Evolutionary conservation across 2,329 filamentous ascomycete genomes (phyloP), one percentile per base, ranked within the genome.

Genomic region (Xylariales sp.): DNA sequence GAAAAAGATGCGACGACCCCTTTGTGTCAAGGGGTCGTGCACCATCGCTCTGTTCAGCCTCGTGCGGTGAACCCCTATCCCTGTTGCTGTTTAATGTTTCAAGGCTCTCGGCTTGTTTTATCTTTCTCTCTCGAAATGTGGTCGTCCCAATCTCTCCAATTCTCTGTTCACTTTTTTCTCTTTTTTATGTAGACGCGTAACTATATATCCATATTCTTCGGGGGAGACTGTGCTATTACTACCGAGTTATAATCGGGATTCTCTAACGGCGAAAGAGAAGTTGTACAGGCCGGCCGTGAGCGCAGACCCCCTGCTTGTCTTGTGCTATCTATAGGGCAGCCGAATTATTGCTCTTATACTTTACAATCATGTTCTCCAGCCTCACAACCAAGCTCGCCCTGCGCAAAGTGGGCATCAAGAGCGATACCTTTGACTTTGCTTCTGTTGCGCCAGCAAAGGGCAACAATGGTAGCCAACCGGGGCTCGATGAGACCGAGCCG

Each of bases 321-420:
- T 19, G 29, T 12, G 15, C 18, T 10, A 16, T 31, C n/a, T 16
- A 5, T 16, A 31, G 12, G 8, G 6, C 28, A 10, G 5, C 3
- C 11, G 13, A 15, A 14, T 10, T 10, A 17, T 14, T 30, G 28
- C 11, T 10, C 28, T 5, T 12, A 5, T 6, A 15, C 18, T 13
- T 13, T n/a, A 33, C 5, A 24, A 59, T 51, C 38, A 80, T 79
- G 76, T 68, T 80, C 52, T 69, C 70, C 49, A 71, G 63, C 46
- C 59, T 81, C 40, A 68, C 70, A 13, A 74, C 75, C 31, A 80
- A 80, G 57, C 59, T 79, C 46, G 76, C 75, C 43, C 63, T 81
- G 48, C 74, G 67, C 46, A 78, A 76, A 53, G 67, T 67, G 35
- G 76, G 76, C 52, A 55, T 80, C 38, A 66, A 71, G 27, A 70